A percentile compares a stretch with the other conserved stretches of the same genome.
Evolutionary conservation across 2,329 filamentous ascomycete species (phyloP).

Genomic region (Alternaria ethzedia): DNA sequence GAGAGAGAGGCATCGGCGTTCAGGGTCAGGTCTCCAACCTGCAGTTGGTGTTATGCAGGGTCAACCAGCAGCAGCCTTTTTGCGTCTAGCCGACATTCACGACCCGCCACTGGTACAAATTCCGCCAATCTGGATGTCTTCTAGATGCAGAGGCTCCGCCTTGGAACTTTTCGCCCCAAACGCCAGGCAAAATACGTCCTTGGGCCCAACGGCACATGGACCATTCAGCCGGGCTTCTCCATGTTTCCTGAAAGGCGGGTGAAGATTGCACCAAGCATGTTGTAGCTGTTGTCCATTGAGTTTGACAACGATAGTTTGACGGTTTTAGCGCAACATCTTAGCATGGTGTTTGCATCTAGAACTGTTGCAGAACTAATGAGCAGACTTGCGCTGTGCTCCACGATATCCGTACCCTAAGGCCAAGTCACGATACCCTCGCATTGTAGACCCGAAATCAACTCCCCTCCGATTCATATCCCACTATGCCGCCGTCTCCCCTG

Average conservation of each 20-base stretch:
- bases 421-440: not conserved
- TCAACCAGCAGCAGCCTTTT: conserved; percentile 17
- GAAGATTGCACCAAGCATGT: not conserved
- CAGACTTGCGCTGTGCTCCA: not conserved
- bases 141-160: conserved; percentile 2
- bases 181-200: conserved; percentile 2
- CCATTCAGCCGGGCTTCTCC: not conserved
- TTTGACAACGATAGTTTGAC: not conserved
- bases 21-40: conserved; percentile 15
- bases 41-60: conserved; percentile 36
- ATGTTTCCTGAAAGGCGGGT: not conserved
- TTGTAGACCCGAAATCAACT: not conserved
- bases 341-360: not conserved
- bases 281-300: not conserved
- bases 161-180: conserved; percentile 5
- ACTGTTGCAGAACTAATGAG: accelerated
- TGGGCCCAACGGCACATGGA: conserved; percentile 13
- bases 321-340: too few species aligned
- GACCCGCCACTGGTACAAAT: not conserved
- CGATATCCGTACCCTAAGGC: not conserved
- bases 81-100: not conserved
- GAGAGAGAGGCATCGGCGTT: not conserved
- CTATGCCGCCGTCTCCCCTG: not conserved
- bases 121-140: conserved; percentile 11
- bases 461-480: not conserved